A percentile compares a stretch with the other conserved stretches of the same genome.
phyloP scores from a whole-genome alignment of 1,284 basidiomycete genomes.

The Boletellus deceptivus region DNA sequence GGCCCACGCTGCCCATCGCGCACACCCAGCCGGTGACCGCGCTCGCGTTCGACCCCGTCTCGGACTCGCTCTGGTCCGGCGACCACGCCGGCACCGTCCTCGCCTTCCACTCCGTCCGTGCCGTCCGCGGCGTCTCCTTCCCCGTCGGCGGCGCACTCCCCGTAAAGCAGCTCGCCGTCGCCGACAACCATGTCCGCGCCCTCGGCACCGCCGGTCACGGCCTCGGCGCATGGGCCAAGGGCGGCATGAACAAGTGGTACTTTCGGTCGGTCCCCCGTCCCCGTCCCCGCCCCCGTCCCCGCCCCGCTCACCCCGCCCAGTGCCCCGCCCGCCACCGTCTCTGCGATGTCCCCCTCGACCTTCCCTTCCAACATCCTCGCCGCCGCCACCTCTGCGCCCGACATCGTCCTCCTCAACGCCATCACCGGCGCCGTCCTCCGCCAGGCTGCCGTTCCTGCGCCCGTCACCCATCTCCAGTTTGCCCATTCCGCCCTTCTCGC shows the following conservation, averaged over 20 bases:
- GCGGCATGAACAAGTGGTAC: conserved; percentile 81
- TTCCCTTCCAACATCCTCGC: conserved; percentile 57
- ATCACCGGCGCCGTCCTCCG: conserved; percentile 70
- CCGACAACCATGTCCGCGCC: conserved; percentile 74
- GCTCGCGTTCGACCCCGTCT: conserved; percentile 85
- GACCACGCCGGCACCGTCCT: conserved; percentile 70
- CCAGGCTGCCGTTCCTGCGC: conserved; percentile 52
- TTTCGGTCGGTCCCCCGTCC: conserved; percentile 47
- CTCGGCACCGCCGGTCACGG: conserved; percentile 56
- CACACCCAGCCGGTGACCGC: conserved; percentile 59
- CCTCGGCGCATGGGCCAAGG: conserved; percentile 74
- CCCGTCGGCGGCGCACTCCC: conserved; percentile 61
- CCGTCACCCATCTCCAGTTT: conserved; percentile 64
- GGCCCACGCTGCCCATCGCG: conserved; percentile 37
- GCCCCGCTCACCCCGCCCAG: conserved; percentile 12
- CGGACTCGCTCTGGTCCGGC: conserved; percentile 89
- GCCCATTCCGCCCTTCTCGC: conserved; percentile 68
- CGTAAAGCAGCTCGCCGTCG: conserved; percentile 72
- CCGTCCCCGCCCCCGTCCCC: too few species aligned
- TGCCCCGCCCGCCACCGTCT: conserved; percentile 36
- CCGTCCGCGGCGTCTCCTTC: conserved; percentile 75
- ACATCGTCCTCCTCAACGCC: conserved; percentile 72
- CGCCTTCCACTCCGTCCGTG: conserved; percentile 69
- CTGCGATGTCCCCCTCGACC: conserved; percentile 58
- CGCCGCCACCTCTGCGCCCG: conserved; percentile 59